These are phyloP conservation scores for Exophiala dermatitidis DNA, from an alignment of 2,329 filamentous ascomycete species.

Conservation along the genomic window DNA sequence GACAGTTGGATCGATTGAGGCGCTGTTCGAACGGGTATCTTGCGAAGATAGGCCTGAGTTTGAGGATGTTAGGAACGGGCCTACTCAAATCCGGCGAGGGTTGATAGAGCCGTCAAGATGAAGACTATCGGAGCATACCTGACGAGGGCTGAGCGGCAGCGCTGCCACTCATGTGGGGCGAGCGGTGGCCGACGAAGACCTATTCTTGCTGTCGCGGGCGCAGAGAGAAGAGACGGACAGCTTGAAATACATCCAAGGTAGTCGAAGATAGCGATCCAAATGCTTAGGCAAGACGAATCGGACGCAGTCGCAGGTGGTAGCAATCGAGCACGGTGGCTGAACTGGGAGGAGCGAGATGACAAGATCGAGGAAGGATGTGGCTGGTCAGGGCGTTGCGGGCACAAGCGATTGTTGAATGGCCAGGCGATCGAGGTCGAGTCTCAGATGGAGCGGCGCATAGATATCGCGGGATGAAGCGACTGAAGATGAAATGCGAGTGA, in stretches of 20 bases:
- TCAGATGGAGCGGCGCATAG: conserved; percentile 9
- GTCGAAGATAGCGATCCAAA: conserved; percentile 1
- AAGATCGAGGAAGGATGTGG: conserved; percentile 8
- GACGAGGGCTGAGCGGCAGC: conserved; percentile 25
- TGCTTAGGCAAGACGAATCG: conserved; percentile 1
- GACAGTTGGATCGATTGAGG: conserved; percentile 6
- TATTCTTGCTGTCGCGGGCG: conserved; percentile 13
- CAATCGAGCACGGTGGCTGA: conserved; percentile 10
- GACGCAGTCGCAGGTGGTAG: neutral
- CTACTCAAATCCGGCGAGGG: conserved; percentile 12
- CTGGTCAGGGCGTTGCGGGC: conserved; percentile 1
- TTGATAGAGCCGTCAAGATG: conserved; percentile 5
- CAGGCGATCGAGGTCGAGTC: conserved; percentile 1
- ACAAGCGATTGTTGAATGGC: conserved; percentile 6
- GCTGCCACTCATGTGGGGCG: conserved; percentile 29
- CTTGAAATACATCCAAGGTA: conserved; percentile 12
- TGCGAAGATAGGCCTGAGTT: conserved; percentile 13
- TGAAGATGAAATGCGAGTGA: conserved; percentile 1
- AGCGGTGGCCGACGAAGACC: conserved; percentile 22
- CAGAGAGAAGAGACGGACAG: conserved; percentile 6
- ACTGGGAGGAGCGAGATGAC: conserved; percentile 16
- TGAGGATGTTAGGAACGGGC: conserved; percentile 15
- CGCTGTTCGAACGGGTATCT: conserved; percentile 9
- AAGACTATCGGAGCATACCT: conserved; percentile 20
- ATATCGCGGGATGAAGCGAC: neutral